Evolutionary conservation across 2,329 filamentous ascomycete genomes (phyloP), one percentile per base, ranked within the genome.

Genomic region (Orbilia brochopaga): DNA sequence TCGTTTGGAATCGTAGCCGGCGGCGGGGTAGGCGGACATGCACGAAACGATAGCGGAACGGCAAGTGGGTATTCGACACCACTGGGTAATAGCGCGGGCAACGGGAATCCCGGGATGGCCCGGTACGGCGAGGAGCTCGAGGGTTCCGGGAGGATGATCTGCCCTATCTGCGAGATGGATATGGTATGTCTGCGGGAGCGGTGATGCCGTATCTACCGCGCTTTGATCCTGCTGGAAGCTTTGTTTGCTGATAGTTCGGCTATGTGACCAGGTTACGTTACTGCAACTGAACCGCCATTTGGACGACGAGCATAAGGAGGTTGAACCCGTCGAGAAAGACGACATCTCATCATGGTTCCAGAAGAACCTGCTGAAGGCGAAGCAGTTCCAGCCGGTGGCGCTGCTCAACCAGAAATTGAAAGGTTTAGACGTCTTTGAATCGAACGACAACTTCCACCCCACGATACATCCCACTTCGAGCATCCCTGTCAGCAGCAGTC

Each of bases 261-360:
- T 17, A 54, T 37, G 19, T 44, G 3, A 64, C 32, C 77, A 95
- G 91, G 84, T 97, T 78, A 97, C 94, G 13, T 82, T 99, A 54
- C 82, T 99, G 42, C 94, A 99, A 81, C 83, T 99, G 44, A 97
- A 99, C 79, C 87, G 88, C 79, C 88, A 91, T 80, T 84, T 97
- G 78, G 92, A 97, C 81, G 92, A 97, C 79, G 87, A 83, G 74
- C 92, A 97, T 81, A 90, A 92, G 79, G 92, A 96, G 78, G 85
- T 97, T 13, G 90, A 95, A 78, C 90, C 90, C 74, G 85, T 91
- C 72, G 88, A 92, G 78, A 92, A 96, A 78, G 91, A 96, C 79
- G 91, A 97, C 80, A 92, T 96, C 76, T 95, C 95, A 82, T 93
- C 92, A 44, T 97, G 92, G 92, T 96, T 97, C 81, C 91, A 95